Evolutionary conservation across 345 rosid species (phyloP).

Genomic region (Gossypium turneri): DNA sequence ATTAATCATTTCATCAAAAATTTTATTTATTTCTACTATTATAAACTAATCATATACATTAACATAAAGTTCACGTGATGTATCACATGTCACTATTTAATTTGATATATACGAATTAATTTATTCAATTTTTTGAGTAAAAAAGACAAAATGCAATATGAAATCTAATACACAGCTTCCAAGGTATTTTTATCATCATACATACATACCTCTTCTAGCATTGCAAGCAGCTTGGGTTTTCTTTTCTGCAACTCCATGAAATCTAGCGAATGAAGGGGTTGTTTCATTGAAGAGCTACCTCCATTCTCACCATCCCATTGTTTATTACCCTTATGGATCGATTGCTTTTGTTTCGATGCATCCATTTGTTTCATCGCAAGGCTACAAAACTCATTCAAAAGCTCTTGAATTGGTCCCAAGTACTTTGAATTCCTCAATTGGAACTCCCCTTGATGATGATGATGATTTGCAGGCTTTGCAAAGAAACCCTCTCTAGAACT

Average conservation of each 20-base stretch:
- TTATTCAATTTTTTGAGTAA: too few relatives aligned
- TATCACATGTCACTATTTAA: too few relatives aligned
- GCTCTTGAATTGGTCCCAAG: slow-evolving; percentile 68
- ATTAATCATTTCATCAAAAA: too few relatives aligned
- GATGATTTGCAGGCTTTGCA: slow-evolving; percentile 39
- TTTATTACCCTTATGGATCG: slow-evolving; percentile 35
- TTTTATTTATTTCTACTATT: too few relatives aligned
- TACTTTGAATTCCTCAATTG: slow-evolving; percentile 66
- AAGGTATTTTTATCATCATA: too few relatives aligned
- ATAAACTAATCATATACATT: too few relatives aligned
- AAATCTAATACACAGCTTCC: too few relatives aligned
- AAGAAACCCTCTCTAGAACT: slow-evolving; percentile 37
- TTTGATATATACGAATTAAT: too few relatives aligned
- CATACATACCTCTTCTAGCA: slow-evolving; percentile 83
- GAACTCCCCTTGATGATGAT: slow-evolving; percentile 46
- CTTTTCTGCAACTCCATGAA: slow-evolving; percentile 89
- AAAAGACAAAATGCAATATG: too few relatives aligned
- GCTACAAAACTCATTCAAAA: slow-evolving; percentile 86
- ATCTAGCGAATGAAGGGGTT: slow-evolving; percentile 66
- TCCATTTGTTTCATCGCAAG: slow-evolving; percentile 61
- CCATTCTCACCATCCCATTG: slow-evolving; percentile 53
- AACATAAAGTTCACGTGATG: rapidly evolving
- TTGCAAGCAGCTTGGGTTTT: slow-evolving; percentile 76
- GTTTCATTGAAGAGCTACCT: slow-evolving; percentile 54
- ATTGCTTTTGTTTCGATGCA: slow-evolving; percentile 32